Base-by-base conservation (phyloP, 257 asterid genomes). In the Penstemon davidsonii region DNA sequence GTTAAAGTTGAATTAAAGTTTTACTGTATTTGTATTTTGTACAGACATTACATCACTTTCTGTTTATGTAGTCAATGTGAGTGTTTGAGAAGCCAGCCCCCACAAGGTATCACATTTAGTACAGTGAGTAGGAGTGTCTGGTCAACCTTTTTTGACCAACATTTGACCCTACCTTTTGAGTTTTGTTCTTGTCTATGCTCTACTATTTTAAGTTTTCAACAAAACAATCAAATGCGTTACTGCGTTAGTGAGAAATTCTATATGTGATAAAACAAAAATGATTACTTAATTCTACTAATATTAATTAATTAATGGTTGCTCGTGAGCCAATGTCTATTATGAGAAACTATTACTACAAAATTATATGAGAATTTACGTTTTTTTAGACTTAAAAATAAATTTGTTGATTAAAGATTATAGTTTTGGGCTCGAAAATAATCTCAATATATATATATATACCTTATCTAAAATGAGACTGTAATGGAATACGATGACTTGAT, bases 131-230 rank as follows among this genome's bases (percentile, higher is more conserved):
- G 49, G 36, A 44, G 63, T 43, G 4, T 11, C 41, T 15, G 12
- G 57, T 68, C 72, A 67, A 55, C 64, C 42, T 67, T 42, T 42
- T 42, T 55, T 55, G 63, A 67, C 71, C 62, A 54, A 67, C 39
- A 15, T 42, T 67, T 67, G 52, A 62, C 41, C 67, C 40, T 46
- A 46, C 5, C 10, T 62, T 12, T 45, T 18, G 8, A 8, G 42
- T 60, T 5, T 8, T 9, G 6, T 9, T 58, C 15, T 57, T 38
- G 6, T 57, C n/a, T 18, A 19, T 4, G 5, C 11, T 25, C 19
- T 54, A 19, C 9, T 25, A 6, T 55, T 2, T n/a, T n/a, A n/a
- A n/a, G n/a, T n/a, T 3, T 19, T 19, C 1, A 6, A 5, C 19
- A 54, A 49, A 49, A 49, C 5, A 49, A 15, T 15, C 54, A 49